Conservation (phyloP, 2,329 filamentous ascomycete species). For the Alternaria sp. region DNA sequence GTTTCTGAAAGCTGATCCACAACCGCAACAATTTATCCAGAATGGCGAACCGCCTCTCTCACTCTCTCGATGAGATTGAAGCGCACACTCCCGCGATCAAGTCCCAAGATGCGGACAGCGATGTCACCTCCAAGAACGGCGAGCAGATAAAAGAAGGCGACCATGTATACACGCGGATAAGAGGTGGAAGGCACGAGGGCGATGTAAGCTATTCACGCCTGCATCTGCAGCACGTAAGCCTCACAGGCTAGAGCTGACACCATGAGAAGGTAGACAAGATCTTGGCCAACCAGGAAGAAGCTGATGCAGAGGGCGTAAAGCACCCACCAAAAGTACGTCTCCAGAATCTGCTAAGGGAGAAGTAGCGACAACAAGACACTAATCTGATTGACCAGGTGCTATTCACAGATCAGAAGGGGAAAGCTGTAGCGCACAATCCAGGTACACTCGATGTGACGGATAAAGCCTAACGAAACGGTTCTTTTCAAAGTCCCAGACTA, state of each 20-base stretch:
- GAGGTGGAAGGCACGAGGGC: conserved; percentile 51
- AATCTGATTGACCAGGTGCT: conserved; percentile 37
- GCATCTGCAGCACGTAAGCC: neutral
- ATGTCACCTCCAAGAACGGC: conserved; percentile 44
- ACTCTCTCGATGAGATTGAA: conserved; percentile 7
- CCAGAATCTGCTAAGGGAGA: neutral
- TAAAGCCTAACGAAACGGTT: neutral
- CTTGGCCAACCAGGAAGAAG: conserved; percentile 45
- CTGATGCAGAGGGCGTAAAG: conserved; percentile 48
- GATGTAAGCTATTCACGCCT: conserved; percentile 25
- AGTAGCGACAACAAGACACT: neutral
- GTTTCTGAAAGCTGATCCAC: neutral
- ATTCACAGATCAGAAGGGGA: conserved; percentile 50
- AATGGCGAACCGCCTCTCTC: conserved; percentile 7
- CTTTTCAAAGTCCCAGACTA: neutral
- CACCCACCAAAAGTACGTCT: conserved; percentile 50
- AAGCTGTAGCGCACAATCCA: conserved; percentile 50
- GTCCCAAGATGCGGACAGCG: neutral
- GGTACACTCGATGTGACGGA: conserved; percentile 36
- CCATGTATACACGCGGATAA: conserved; percentile 49
- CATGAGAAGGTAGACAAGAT: conserved; percentile 45
- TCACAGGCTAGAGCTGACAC: neutral
- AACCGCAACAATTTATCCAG: neutral
- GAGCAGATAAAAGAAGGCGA: conserved; percentile 50
- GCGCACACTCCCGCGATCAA: conserved; percentile 2